A percentile compares a stretch with the other conserved stretches of the same genome.
Conservation (phyloP, 2,329 filamentous ascomycete species). For the Myotisia sp. region DNA sequence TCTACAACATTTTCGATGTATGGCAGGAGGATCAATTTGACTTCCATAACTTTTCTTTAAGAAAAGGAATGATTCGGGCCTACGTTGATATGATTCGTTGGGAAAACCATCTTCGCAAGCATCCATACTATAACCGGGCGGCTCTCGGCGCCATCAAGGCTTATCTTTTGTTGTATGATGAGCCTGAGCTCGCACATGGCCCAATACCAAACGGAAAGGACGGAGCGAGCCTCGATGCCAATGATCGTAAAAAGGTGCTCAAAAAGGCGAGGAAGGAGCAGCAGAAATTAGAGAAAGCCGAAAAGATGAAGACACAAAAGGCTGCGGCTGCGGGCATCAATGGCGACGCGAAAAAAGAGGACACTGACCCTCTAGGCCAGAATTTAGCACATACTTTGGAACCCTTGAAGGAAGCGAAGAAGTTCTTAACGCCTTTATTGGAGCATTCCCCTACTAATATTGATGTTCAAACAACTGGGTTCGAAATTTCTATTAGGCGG, state of each 20-base stretch:
- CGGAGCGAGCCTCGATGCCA: conserved; percentile 36
- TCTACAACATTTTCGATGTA: conserved; percentile 85
- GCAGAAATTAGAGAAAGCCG: conserved; percentile 58
- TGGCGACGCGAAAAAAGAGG: conserved; percentile 64
- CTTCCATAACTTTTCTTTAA: conserved; percentile 93
- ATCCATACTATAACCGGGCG: conserved; percentile 80
- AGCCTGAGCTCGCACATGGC: conserved; percentile 51
- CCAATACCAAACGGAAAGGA: conserved; percentile 42
- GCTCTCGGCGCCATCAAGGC: conserved; percentile 68
- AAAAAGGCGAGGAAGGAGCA: conserved; percentile 83
- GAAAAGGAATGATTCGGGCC: conserved; percentile 87
- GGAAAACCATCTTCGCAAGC: conserved; percentile 82
- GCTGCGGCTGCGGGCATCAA: conserved; percentile 45
- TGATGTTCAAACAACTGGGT: conserved; percentile 69
- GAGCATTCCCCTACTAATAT: conserved; percentile 70
- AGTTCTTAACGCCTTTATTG: conserved; percentile 67
- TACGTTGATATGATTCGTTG: conserved; percentile 94
- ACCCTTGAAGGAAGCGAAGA: conserved; percentile 73
- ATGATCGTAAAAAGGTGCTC: conserved; percentile 69
- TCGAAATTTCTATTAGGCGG: conserved; percentile 75
- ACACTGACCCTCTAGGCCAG: conserved; percentile 71
- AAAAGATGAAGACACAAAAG: conserved; percentile 77
- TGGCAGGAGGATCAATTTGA: conserved; percentile 99
- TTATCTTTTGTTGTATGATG: conserved; percentile 66
- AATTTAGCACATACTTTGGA: conserved; percentile 68